phyloP scores from a whole-genome alignment of 306 rosid species.

The Styphnolobium japonicum region DNA sequence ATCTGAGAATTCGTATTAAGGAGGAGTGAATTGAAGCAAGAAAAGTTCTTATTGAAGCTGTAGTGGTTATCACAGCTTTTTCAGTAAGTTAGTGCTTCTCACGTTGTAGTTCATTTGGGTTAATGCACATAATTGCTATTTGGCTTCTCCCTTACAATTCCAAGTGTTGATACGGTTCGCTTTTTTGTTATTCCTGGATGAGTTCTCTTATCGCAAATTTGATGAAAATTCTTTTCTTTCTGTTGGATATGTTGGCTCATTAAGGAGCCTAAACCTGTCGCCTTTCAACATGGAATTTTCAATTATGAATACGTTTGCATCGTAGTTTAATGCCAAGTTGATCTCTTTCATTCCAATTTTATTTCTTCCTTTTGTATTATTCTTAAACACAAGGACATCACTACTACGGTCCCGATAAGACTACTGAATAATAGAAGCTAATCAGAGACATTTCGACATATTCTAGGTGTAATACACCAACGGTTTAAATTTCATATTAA shows the following conservation, averaged over 20 bases:
- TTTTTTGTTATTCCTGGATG: no score
- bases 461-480: not conserved
- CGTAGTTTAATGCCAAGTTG: not conserved
- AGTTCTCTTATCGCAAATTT: no score
- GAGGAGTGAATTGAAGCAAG: not conserved
- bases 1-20: slow-evolving; percentile 7
- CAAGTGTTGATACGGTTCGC: no score
- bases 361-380: not conserved
- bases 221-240: no score
- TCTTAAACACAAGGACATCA: not conserved
- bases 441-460: not conserved
- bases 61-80: not conserved
- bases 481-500: not conserved
- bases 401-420: not conserved
- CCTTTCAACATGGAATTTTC: not conserved
- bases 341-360: not conserved
- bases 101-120: not conserved
- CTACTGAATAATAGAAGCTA: no score
- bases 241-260: no score
- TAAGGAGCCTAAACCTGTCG: not conserved
- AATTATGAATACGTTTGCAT: not conserved
- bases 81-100: slow-evolving; percentile 23
- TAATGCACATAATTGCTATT: not conserved
- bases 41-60: not conserved
- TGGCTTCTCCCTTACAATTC: not conserved